Conservation (phyloP, 2,329 filamentous ascomycete genomes). For the Ceratocystis albifundus region DNA sequence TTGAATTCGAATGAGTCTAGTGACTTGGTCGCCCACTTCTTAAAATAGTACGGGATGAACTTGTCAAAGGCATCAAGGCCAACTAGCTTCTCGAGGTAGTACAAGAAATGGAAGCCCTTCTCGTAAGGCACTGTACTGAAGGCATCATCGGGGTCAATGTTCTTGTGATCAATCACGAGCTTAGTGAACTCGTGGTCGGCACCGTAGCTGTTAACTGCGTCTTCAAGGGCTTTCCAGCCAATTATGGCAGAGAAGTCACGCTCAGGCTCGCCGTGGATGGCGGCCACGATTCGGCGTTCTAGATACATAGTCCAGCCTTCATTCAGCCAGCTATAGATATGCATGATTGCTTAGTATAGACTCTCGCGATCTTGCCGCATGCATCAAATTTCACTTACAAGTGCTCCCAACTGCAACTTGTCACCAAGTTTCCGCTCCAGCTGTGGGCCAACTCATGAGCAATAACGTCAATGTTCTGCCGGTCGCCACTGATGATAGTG, state of each 20-base stretch:
- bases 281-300: conserved; percentile 69
- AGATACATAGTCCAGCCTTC: conserved; percentile 92
- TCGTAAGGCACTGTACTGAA: conserved; percentile 91
- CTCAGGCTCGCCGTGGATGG: conserved; percentile 69
- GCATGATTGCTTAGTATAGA: neutral
- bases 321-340: conserved; percentile 46
- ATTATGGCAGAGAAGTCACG: conserved; percentile 94
- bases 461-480: conserved; percentile 90
- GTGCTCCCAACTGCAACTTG: conserved; percentile 70
- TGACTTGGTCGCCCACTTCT: conserved; percentile 70
- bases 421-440: conserved; percentile 83
- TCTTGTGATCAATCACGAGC: conserved; percentile 74
- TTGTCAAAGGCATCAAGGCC: conserved; percentile 81
- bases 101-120: conserved; percentile 91
- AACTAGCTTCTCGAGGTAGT: conserved; percentile 75
- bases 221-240: conserved; percentile 81
- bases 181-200: conserved; percentile 86
- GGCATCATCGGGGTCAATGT: conserved; percentile 87
- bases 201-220: conserved; percentile 67
- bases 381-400: conserved; percentile 39
- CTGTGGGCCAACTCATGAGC: conserved; percentile 68
- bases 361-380: neutral
- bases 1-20: conserved; percentile 94
- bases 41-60: conserved; percentile 94
- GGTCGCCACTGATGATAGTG: conserved; percentile 80